Evolutionary conservation across 2,329 filamentous ascomycete genomes (phyloP).

Genomic region (Exophiala viscosa): DNA sequence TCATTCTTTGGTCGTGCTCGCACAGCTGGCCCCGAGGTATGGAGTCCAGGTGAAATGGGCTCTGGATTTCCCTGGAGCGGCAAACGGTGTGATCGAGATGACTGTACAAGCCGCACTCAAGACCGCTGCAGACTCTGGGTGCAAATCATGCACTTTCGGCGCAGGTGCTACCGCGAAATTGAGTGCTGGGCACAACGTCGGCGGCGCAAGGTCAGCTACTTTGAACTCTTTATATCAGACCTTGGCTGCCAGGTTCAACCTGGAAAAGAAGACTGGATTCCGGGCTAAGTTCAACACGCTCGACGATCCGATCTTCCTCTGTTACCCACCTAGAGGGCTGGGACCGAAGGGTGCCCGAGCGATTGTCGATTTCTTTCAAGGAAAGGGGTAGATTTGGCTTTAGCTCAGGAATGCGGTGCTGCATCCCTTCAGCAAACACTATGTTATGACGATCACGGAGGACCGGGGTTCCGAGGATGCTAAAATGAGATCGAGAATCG

Average conservation of each 20-base stretch:
- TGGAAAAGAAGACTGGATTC: conserved; percentile 74
- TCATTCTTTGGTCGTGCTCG: conserved; percentile 65
- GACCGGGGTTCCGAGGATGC: too few relatives aligned
- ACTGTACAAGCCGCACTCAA: conserved; percentile 64
- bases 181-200: conserved; percentile 67
- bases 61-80: conserved; percentile 73
- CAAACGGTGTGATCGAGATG: conserved; percentile 72
- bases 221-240: conserved; percentile 69
- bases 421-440: too few relatives aligned
- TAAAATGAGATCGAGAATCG: too few relatives aligned
- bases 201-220: conserved; percentile 68
- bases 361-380: conserved; percentile 76
- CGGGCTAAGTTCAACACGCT: conserved; percentile 74
- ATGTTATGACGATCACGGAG: too few relatives aligned
- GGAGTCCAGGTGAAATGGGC: conserved; percentile 85
- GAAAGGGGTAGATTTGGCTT: conserved; percentile 1
- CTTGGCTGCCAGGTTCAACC: conserved; percentile 65
- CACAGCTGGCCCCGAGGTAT: conserved; percentile 68
- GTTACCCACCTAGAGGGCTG: conserved; percentile 73
- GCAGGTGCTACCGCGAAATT: conserved; percentile 67
- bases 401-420: too few relatives aligned
- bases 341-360: conserved; percentile 69
- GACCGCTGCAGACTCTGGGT: conserved; percentile 49
- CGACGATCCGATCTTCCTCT: conserved; percentile 74
- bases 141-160: conserved; percentile 68